phyloP scores from a whole-genome alignment of 371 early-diverging fungal species.

The Actinomucor elegans region DNA sequence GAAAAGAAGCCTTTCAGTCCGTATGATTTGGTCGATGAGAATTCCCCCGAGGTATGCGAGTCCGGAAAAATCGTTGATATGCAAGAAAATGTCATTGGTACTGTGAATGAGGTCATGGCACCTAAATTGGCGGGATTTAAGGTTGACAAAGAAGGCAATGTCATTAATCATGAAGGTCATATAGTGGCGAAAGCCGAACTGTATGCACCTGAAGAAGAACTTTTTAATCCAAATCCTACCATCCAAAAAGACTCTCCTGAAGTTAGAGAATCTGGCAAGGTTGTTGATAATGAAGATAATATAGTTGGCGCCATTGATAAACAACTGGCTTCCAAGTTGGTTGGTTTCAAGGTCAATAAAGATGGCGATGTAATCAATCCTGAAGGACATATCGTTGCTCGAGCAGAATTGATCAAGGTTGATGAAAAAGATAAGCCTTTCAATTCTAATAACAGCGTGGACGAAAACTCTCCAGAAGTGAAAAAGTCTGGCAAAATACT shows the following conservation, averaged over 20 bases:
- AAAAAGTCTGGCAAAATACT: constrained; percentile 20
- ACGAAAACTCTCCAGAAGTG: constrained; percentile 18
- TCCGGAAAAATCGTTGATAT: constrained; percentile 19
- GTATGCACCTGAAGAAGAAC: constrained; percentile 9
- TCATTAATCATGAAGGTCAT: constrained; percentile 8
- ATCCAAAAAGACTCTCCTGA: constrained; percentile 22
- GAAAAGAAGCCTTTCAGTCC: constrained; percentile 8
- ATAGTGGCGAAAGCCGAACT: constrained; percentile 9
- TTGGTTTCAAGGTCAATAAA: constrained; percentile 22
- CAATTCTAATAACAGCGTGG: constrained; percentile 1
- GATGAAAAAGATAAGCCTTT: constrained; percentile 8
- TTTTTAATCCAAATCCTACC: constrained; percentile 13
- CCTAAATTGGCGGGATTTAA: constrained; percentile 12
- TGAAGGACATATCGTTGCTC: constrained; percentile 20
- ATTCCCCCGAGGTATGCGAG: constrained; percentile 13
- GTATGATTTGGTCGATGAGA: constrained; percentile 6
- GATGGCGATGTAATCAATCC: constrained; percentile 17
- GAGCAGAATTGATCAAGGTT: constrained; percentile 17
- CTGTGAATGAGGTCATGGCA: constrained; percentile 12
- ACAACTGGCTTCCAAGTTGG: constrained; percentile 11
- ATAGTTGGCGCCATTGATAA: constrained; percentile 19
- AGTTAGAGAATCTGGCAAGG: constrained; percentile 26
- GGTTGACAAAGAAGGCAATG: constrained; percentile 17
- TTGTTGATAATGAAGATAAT: constrained; percentile 21
- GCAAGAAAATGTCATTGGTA: constrained; percentile 13